Evolutionary conservation across 345 rosid species (phyloP), one percentile per base, ranked within the genome.

Genomic region (Citrus sp.): DNA sequence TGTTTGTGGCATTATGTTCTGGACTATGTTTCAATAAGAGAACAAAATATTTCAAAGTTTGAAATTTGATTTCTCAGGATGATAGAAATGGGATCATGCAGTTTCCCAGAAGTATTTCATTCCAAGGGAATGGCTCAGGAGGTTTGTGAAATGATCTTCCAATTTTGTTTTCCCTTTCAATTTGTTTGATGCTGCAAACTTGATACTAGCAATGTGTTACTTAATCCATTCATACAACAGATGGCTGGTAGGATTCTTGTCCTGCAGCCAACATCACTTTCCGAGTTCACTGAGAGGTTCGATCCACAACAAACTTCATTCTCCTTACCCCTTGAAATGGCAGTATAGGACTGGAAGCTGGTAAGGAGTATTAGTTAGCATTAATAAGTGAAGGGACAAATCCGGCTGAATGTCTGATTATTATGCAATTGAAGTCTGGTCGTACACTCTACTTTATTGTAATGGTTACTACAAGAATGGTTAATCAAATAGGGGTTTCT

Each of bases 171-270:
- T 22, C 12, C 34, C 74, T 51, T 46, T 9, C 9, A 74, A 74
- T 46, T 40, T 77, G 58, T 56, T 42, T 80, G 1, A 62, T 49
- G 7, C 65, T 28, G 69, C 25, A 22, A 66, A 32, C 7, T 69
- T 34, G 79, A 62, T 27, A 54, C 64, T 80, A 68, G 37, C 4
- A 67, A 58, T 24, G 34, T 34, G 21, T 30, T 67, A 13, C 18
- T 70, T 66, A 18, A 80, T 58, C 42, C 24, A 28, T 79, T 65
- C 32, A 12, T 67, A 55, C 71, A 73, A 78, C 84, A 93, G 98
- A 93, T 94, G 94, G 98, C 98, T 72, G 94, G 97, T 67, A 85
- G 98, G 85, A 92, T 94, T 65, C 87, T 89, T 75, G 97, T 94
- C 79, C 77, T 93, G 83, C 87, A 82, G 76, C 95, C 98, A 54